phyloP scores from a whole-genome alignment of 2,329 filamentous ascomycete genomes.

The Calonectria hongkongensis region DNA sequence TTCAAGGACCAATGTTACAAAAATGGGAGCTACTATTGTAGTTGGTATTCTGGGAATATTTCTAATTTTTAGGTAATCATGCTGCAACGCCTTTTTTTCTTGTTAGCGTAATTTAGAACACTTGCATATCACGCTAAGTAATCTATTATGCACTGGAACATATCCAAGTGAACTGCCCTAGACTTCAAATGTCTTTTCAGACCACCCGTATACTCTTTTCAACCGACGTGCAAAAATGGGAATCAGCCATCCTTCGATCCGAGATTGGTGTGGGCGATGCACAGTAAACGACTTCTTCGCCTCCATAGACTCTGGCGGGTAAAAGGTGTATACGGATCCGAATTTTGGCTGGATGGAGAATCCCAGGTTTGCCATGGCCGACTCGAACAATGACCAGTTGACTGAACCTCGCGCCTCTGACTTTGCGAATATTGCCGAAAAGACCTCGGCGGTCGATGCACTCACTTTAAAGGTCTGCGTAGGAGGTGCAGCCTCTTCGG shows the following conservation, averaged over 20 bases:
- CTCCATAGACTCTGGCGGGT: slow-evolving; percentile 54
- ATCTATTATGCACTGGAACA: too few species aligned
- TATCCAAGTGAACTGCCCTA: neutral
- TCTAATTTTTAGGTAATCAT: too few species aligned
- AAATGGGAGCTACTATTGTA: too few species aligned
- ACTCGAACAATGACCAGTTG: slow-evolving; percentile 62
- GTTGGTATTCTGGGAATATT: too few species aligned
- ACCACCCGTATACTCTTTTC: slow-evolving; percentile 61
- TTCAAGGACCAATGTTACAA: too few species aligned
- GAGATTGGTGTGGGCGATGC: slow-evolving; percentile 61
- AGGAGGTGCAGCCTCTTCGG: slow-evolving; percentile 12
- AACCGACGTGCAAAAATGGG: slow-evolving; percentile 57
- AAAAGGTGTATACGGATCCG: slow-evolving; percentile 65
- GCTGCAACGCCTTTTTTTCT: too few species aligned
- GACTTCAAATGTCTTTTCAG: slow-evolving; percentile 58
- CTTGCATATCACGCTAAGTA: too few species aligned
- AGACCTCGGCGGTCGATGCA: slow-evolving; percentile 60
- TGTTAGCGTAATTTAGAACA: too few species aligned
- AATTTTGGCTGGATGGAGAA: slow-evolving; percentile 64
- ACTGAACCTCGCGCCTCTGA: slow-evolving; percentile 57
- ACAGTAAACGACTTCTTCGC: slow-evolving; percentile 57
- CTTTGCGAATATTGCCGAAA: slow-evolving; percentile 59
- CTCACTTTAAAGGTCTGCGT: slow-evolving; percentile 60
- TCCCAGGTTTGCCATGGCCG: slow-evolving; percentile 63
- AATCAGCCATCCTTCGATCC: slow-evolving; percentile 59